Evolutionary conservation across 2,329 filamentous ascomycete species (phyloP), one percentile per base, ranked within the genome.

Genomic region (Plenodomus lindquistii): DNA sequence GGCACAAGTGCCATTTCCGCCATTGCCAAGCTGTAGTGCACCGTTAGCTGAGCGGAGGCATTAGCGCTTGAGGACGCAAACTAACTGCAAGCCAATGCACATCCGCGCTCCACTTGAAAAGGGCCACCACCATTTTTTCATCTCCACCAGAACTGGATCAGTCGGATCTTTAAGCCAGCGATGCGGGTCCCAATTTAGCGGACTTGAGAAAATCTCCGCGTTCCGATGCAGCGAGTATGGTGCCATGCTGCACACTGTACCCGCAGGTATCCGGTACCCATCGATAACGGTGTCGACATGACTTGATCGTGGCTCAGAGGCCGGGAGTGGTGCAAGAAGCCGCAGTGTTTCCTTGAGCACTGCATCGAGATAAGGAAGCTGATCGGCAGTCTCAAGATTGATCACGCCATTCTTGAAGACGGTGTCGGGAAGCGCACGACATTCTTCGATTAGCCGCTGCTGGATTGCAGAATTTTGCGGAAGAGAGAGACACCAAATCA

Each of bases 331-430:
- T 10, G 79, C 73, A 38, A 79, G 78, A 0, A 83, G 62, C 1
- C 79, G 63, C 3, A 81, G 55, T 0, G 78, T 78, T 57, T 83
- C 80, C 38, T 78, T 79, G 53, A 82, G 73, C 1, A 81, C 66
- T 1, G 78, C 78, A 39, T 79, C 70, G 0, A 81, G 62, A 48
- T 76, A 81, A 0, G 66, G 62, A 15, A 79, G 67, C 19, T 66
- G 72, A 47, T 75, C 76, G 3, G 73, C 69, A 0, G 69, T 72
- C 11, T 45, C 42, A 15, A 45, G 38, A 36, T 58, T 1, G 65
- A 72, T 17, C 63, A 52, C 1, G 41, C 50, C 47, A 69, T 65
- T 11, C 64, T 37, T 27, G 52, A 50, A 27, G 4, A 27, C 43
- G 1, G 18, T 24, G 1, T 24, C 17, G 11, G 47, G 22, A 5